Evolutionary conservation across 2,329 filamentous ascomycete genomes (phyloP).

Genomic region (Clarireedia paspali): DNA sequence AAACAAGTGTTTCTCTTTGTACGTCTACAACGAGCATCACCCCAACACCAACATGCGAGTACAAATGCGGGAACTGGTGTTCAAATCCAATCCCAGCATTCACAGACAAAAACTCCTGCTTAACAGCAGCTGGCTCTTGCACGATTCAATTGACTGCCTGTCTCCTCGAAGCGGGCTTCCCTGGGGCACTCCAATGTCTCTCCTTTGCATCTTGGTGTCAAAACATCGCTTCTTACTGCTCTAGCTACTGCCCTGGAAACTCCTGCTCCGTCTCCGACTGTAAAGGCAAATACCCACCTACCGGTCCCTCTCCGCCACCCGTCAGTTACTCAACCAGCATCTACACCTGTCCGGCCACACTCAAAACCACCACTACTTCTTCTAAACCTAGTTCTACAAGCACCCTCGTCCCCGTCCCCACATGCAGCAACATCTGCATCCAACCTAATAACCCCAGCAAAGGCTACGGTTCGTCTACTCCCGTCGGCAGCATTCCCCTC

Average conservation of each 20-base stretch:
- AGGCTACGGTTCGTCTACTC: conserved; percentile 59
- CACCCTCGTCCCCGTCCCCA: conserved; percentile 37
- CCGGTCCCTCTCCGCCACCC: conserved; percentile 32
- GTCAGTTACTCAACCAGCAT: conserved; percentile 32
- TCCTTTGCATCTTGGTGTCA: conserved; percentile 43
- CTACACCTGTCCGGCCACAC: conserved; percentile 25
- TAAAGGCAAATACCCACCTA: conserved; percentile 35
- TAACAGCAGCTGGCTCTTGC: conserved; percentile 33
- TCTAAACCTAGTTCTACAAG: conserved; percentile 27
- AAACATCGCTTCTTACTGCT: conserved; percentile 39
- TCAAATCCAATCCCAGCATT: conserved; percentile 42
- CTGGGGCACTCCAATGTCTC: conserved; percentile 42
- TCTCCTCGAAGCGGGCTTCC: conserved; percentile 44
- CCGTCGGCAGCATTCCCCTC: conserved; percentile 44
- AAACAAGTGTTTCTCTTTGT: conserved; percentile 32
- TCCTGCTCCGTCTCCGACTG: conserved; percentile 38
- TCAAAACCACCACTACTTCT: conserved; percentile 24
- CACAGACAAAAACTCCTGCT: conserved; percentile 36
- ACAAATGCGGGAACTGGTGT: conserved; percentile 48
- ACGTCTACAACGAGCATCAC: conserved; percentile 34
- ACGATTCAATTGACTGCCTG: conserved; percentile 41
- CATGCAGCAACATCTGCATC: conserved; percentile 40
- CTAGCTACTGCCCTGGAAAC: conserved; percentile 29
- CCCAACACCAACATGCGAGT: conserved; percentile 43
- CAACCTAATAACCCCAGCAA: conserved; percentile 48